Base-by-base conservation (phyloP, 2,329 filamentous ascomycete genomes). In the Ophiostoma sp. region DNA sequence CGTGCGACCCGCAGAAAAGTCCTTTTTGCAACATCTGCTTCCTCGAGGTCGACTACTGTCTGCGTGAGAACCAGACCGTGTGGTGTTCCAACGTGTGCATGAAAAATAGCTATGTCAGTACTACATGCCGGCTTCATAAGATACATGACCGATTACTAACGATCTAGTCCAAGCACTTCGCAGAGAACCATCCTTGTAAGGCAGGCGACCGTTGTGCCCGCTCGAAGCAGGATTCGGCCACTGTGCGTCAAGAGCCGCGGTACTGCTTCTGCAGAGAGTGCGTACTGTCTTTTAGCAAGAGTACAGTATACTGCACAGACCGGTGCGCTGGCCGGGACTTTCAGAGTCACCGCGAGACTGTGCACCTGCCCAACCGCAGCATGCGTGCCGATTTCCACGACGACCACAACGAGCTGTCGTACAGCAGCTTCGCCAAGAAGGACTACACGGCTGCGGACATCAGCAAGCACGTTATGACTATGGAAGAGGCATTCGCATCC, bases 221-320 rank as follows among this genome's bases (percentile, higher is more conserved):
- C 52, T 5, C 16, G n/a, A 58, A 4, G 27, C 65, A 60, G 5
- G 68, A 67, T 9, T 16, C 65, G 5, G 52, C 41, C 3, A 47
- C 41, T 9, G 11, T 58, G 11, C 69, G 67, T 9, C 62, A 68
- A 27, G 69, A 69, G 47, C 67, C 66, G 60, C 67, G 67, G 44
- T 69, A 66, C 65, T 69, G 67, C 64, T 75, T 78, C 71, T 78
- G 77, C 73, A 73, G 70, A 36, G 76, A 78, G 67, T 78, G 77
- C 71, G 72, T 76, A 7, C 66, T 71, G 27, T 66, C 72, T 16
- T 73, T 76, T 42, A 74, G 74, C 67, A 70, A 73, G 9, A 69
- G 72, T 5, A 73, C 75, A 3, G 65, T 75, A 9, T 78, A 75
- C 74, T 78, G 77, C 72, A 75, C 72, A 44, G 66, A 72, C 6